Conservation (phyloP, 2,329 filamentous ascomycete species). For the Ilyonectria destructans region DNA sequence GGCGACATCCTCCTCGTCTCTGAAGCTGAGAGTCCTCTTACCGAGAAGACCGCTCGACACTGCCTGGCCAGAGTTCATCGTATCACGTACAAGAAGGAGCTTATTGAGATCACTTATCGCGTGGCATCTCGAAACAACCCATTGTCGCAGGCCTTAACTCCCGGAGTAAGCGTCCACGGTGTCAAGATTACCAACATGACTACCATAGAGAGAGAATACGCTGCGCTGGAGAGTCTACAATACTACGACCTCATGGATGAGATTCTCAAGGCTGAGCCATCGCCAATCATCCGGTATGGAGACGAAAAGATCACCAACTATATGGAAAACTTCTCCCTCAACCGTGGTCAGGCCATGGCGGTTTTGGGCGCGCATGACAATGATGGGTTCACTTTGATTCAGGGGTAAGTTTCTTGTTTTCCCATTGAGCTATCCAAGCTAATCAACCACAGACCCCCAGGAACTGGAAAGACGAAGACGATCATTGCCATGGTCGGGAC, state of each 20-base stretch:
- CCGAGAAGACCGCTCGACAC: slow-evolving; percentile 77
- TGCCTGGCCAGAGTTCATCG: slow-evolving; percentile 90
- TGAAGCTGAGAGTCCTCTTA: slow-evolving; percentile 79
- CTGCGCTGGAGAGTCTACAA: slow-evolving; percentile 89
- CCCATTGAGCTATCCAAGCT: slow-evolving; percentile 42
- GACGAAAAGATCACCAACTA: slow-evolving; percentile 80
- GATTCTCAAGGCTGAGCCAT: slow-evolving; percentile 90
- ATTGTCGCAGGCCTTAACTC: slow-evolving; percentile 75
- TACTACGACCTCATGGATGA: slow-evolving; percentile 98
- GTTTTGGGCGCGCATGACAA: slow-evolving; percentile 95
- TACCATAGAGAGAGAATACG: slow-evolving; percentile 95
- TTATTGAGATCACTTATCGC: slow-evolving; percentile 88
- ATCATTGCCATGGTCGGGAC: slow-evolving; percentile 97
- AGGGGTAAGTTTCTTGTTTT: slow-evolving; percentile 73
- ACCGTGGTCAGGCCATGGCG: slow-evolving; percentile 90
- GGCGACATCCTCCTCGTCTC: slow-evolving; percentile 93
- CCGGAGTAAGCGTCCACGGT: slow-evolving; percentile 80
- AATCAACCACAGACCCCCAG: slow-evolving; percentile 78
- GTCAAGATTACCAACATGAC: slow-evolving; percentile 94
- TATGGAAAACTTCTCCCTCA: slow-evolving; percentile 86
- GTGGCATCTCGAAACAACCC: slow-evolving; percentile 79
- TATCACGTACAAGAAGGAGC: slow-evolving; percentile 84
- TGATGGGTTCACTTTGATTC: slow-evolving; percentile 96
- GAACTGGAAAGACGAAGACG: slow-evolving; percentile 98
- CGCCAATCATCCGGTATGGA: slow-evolving; percentile 86